These are phyloP conservation scores for Phoenix dactylifera DNA, from an alignment of 176 grass and related monocot species.

Conservation along the genomic window DNA sequence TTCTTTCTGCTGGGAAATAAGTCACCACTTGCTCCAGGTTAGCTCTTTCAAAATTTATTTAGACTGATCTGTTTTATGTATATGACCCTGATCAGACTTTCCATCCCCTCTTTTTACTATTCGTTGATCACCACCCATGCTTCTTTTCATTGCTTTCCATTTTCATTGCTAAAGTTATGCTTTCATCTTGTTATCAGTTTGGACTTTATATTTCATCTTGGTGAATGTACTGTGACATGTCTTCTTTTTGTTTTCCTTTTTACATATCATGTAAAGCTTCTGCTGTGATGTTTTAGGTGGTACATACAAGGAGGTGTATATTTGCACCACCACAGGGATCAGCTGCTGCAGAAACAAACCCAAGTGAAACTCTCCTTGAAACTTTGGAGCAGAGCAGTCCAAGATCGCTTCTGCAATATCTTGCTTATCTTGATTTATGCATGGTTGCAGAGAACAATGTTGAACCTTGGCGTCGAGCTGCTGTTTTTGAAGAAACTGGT, in stretches of 20 bases:
- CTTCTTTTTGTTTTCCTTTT: background rate
- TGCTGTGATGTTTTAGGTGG: slow-evolving; percentile 39
- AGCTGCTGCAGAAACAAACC: slow-evolving; percentile 76
- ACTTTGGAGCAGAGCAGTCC: slow-evolving; percentile 62
- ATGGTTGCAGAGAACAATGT: slow-evolving; percentile 69
- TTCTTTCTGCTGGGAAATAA: slow-evolving; percentile 87
- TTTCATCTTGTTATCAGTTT: too few species aligned
- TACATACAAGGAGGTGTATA: slow-evolving; percentile 79
- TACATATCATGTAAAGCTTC: too few species aligned
- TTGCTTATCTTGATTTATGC: slow-evolving; percentile 90
- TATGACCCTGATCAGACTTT: too few species aligned
- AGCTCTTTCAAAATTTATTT: slow-evolving; percentile 3
- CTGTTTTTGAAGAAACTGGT: slow-evolving; percentile 88
- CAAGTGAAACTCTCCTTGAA: slow-evolving; percentile 72
- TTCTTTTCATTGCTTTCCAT: too few species aligned
- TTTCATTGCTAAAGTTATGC: too few species aligned
- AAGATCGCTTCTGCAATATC: slow-evolving; percentile 66
- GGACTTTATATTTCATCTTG: background rate
- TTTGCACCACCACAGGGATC: slow-evolving; percentile 79
- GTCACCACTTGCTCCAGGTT: slow-evolving; percentile 86
- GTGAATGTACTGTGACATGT: background rate
- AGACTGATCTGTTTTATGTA: too few species aligned
- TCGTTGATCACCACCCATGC: too few species aligned
- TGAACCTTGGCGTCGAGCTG: slow-evolving; percentile 68
- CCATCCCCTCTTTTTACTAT: too few species aligned